Evolutionary conservation across 2,329 filamentous ascomycete genomes (phyloP), one percentile per base, ranked within the genome.

Genomic region (Tricladium varicosporioides): DNA sequence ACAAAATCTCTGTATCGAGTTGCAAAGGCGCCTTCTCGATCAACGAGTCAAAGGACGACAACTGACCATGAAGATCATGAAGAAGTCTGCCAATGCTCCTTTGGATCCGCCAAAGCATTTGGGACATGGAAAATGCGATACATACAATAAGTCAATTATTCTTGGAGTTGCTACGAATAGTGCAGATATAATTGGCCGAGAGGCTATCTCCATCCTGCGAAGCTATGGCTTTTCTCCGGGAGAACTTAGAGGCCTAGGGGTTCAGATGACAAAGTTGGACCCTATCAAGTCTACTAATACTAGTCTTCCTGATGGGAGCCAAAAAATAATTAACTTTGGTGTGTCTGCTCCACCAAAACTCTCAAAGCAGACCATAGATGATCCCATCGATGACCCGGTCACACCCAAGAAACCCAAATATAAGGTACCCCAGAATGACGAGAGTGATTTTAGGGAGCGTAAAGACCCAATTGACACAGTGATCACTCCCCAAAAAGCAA

Each of bases 61-160:
- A 60, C 78, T 99, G 50, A 96, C 92, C 0, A 85, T 99, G 79
- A 97, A 97, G 70, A 88, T 99, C 59, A 97, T 99, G 92, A 84
- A 88, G 60, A 85, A 93, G 60, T 85, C 92, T 14, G 78, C 86
- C 18, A 89, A 96, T 74, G 93, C 94, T 14, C 94, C 94, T 0
- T 75, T 97, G 14, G 92, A 97, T 70, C 91, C 94, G 1, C 85
- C 88, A 0, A 99, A 99, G 69, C 92, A 97, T 73, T 79, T 99
- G 1, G 94, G 94, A 0, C 94, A 97, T 72, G 94, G 94, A 1
- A 93, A 92, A 73, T 99, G 94, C 68, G 94, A 99, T 69, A 89
- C 86, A 0, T 95, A 92, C 76, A 97, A 91, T 76, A 97, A 95
- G 72, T 96, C 91, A 65, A 73, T 88, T 8, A 71, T 85, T 1